These are phyloP conservation scores for Inga laurina DNA, from an alignment of 306 rosid genomes.

Conservation along the genomic window DNA sequence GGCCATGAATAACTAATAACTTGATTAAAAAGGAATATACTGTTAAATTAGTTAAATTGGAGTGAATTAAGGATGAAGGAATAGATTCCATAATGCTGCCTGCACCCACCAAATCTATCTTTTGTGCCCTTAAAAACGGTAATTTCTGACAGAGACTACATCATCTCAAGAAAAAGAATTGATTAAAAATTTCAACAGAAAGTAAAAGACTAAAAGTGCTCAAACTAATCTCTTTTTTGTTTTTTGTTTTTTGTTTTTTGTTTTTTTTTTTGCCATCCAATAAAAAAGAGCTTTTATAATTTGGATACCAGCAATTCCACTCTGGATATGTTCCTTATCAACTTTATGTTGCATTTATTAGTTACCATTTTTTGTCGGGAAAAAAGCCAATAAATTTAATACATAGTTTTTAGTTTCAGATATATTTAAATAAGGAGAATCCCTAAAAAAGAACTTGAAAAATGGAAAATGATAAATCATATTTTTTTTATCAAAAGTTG, in stretches of 20 bases:
- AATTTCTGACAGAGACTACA: neutral
- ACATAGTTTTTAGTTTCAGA: neutral
- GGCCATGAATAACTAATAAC: neutral
- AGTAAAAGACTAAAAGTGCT: neutral
- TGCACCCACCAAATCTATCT: conserved; percentile 22
- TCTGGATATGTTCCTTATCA: conserved; percentile 32
- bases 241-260: too few relatives aligned
- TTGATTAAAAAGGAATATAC: conserved; percentile 10
- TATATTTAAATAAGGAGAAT: too few relatives aligned
- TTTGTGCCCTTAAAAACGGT: conserved; percentile 9
- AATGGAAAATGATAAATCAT: too few relatives aligned
- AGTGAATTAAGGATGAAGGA: conserved; percentile 20
- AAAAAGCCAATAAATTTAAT: neutral
- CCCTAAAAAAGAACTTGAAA: too few relatives aligned
- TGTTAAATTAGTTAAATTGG: neutral
- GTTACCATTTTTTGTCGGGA: conserved; percentile 33
- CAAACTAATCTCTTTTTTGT: neutral
- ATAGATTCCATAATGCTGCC: conserved; percentile 13
- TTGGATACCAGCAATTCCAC: conserved; percentile 24
- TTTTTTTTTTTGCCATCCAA: too few relatives aligned
- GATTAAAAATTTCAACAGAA: neutral
- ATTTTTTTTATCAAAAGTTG: too few relatives aligned
- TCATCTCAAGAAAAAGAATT: neutral
- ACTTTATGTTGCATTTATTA: conserved; percentile 30
- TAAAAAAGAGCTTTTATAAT: neutral